phyloP scores from a whole-genome alignment of 129 eudicot genomes.

The Artemisia argyi region DNA sequence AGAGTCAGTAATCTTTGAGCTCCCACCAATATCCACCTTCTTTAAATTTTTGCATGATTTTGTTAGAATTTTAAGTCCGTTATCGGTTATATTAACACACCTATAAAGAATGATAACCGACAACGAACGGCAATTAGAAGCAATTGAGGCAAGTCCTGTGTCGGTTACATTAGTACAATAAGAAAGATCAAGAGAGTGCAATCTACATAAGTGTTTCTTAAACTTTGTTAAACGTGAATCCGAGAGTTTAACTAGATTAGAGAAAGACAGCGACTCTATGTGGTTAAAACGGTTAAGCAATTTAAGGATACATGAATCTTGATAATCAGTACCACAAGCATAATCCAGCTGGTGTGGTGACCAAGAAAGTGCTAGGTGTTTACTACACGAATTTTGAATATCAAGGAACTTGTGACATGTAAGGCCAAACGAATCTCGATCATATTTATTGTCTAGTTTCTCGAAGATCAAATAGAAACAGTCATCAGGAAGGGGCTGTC shows the following conservation, averaged over 20 bases:
- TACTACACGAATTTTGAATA: no score
- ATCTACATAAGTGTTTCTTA: no score
- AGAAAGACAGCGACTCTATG: no score
- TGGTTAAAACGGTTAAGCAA: no score
- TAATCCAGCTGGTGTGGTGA: no score
- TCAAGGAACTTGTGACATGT: no score
- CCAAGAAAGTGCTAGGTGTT: no score
- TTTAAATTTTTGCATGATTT: constrained; percentile 42
- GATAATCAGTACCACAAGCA: no score
- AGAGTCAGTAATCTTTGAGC: constrained; percentile 43
- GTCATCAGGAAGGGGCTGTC: constrained; percentile 49
- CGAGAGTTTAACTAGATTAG: no score
- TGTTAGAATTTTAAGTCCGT: constrained; percentile 49
- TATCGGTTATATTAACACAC: constrained; percentile 43
- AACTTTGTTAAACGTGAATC: no score
- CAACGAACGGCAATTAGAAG: constrained; percentile 49
- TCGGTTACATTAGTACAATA: constrained; percentile 25
- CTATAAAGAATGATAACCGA: constrained; percentile 45
- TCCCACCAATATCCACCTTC: constrained; percentile 51
- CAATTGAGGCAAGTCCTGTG: constrained; percentile 40
- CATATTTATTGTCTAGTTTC: constrained; percentile 34
- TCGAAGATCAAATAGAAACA: constrained; percentile 44
- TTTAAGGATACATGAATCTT: no score
- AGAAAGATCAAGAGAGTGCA: no score
- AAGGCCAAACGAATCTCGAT: constrained; percentile 29